Evolutionary conservation across 2,329 filamentous ascomycete species (phyloP), one percentile per base, ranked within the genome.

Genomic region (Bisporella sp.): DNA sequence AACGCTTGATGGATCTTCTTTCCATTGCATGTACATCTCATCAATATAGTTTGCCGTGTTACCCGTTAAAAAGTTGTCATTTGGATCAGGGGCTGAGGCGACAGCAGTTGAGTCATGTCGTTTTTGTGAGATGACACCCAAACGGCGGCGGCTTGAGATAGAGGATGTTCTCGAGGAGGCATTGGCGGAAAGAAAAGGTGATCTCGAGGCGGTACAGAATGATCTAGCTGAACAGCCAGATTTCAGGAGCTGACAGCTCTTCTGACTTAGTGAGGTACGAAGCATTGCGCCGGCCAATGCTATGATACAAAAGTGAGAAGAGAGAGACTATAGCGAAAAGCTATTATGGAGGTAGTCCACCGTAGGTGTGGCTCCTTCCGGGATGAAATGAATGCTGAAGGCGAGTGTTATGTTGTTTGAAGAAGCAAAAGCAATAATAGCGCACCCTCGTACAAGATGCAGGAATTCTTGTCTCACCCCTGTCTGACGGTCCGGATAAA

Each of bases 1-100:
- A 53, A 99, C 93, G 67, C 89, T 96, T 64, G 83, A 80, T 47
- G 93, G 91, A 64, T 99, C 90, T 58, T 87, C 78, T 73, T 92
- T 96, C 93, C 93, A 99, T 68, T 91, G 84, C 75, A 96, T 77
- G 73, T 99, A 99, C 93, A 99, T 99, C 77, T 96, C 93, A 71
- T 99, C 93, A 68, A 99, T 89, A 75, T 99, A 99, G 76, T 95
- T 96, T 72, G 93, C 93, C 54, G 92, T 93, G 76, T 89, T 97
- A 60, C 93, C 93, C 57, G 90, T 89, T 55, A 99, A 81, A 78
- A 99, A 99, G 73, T 85, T 95, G 73, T 99, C 93, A 71, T 87
- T 96, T 58, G 91, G 82, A 68, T 96, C 89, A 57, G 81, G 80
- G 21, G 79, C 68, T 51, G 72, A 73, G 8, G 35, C 35, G 49